Base-by-base conservation (phyloP, 208 protist species). In the Trypanosoma scelopori region DNA sequence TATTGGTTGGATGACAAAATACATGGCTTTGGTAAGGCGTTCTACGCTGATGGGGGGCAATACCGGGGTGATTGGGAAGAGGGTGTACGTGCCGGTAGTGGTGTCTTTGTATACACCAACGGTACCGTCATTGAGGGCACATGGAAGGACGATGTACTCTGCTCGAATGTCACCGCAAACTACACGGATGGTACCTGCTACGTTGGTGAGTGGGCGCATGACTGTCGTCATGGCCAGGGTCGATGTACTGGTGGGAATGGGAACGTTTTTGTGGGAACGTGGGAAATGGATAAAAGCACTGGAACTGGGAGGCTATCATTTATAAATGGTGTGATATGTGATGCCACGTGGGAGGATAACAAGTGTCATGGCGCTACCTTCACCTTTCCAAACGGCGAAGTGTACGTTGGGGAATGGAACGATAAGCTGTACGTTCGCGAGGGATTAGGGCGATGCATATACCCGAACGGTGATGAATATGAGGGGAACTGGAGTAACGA, bases 301-400 rank as follows among this genome's bases (percentile, higher is more conserved):
- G 93, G 89, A 23, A 23, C 52, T 27, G 93, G 87, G 22, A 71
- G 55, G 28, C 65, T 91, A n/a, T 57, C 20, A 15, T 84, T 89
- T 71, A 59, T 70, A 3, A 85, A 82, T 76, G 79, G 82, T 48
- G 87, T 92, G 11, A 39, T 75, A 13, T 89, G 89, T 66, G 53
- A 78, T 11, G 91, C 91, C 4, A 52, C 47, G 22, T 96, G 89
- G 89, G 56, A 63, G 39, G 74, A 76, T 16, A 86, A 81, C 56
- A 52, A 53, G 28, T 56, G 71, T 1, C 35, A 66, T 18, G 76
- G 57, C 20, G 87, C 82, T 55, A 73, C 79, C n/a, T 97, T 86
- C 74, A 70, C 72, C 15, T 97, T 93, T 73, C 79, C 85, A 1
- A 91, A 93, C 58, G 86, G 84, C 0, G 85, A 91, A 53, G 72